Evolutionary conservation across 495 filamentous ascomycete species (phyloP).

Genomic region (Xylaria intraflava): DNA sequence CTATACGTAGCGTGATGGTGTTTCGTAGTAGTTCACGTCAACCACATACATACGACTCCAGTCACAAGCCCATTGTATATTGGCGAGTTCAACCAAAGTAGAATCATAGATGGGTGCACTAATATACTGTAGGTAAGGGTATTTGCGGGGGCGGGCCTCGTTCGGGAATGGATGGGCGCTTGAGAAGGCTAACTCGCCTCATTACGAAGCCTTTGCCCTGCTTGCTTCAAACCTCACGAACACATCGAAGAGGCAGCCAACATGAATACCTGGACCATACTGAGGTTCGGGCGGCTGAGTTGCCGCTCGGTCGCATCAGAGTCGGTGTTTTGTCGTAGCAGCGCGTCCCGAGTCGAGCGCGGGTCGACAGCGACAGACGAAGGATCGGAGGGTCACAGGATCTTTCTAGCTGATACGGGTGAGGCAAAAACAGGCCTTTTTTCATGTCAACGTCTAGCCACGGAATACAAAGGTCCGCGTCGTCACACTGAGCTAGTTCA

Average conservation of each 20-base stretch:
- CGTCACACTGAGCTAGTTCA: slow-evolving; percentile 7
- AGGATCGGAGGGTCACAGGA: slow-evolving; percentile 2
- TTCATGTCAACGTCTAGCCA: slow-evolving; percentile 8
- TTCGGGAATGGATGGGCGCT: neutral
- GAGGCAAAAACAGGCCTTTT: slow-evolving; percentile 7
- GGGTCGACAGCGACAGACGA: slow-evolving; percentile 1
- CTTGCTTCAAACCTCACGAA: neutral
- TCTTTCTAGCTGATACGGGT: slow-evolving; percentile 8
- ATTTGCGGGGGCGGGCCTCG: neutral
- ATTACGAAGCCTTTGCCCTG: neutral
- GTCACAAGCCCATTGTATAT: no score
- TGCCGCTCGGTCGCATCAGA: slow-evolving; percentile 4
- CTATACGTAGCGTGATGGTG: no score
- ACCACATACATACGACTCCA: no score
- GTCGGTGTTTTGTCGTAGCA: slow-evolving; percentile 2
- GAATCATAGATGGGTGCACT: neutral
- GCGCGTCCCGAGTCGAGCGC: neutral
- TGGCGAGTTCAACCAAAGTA: neutral
- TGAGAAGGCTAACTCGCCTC: slow-evolving; percentile 2
- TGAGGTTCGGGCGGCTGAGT: neutral
- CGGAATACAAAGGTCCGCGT: no score
- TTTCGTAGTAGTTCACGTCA: no score
- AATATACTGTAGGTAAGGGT: neutral
- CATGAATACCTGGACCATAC: neutral
- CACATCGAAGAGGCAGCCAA: neutral